Conservation (phyloP, 805 yeast genomes). For the Tetrapisispora pingtungensis region DNA sequence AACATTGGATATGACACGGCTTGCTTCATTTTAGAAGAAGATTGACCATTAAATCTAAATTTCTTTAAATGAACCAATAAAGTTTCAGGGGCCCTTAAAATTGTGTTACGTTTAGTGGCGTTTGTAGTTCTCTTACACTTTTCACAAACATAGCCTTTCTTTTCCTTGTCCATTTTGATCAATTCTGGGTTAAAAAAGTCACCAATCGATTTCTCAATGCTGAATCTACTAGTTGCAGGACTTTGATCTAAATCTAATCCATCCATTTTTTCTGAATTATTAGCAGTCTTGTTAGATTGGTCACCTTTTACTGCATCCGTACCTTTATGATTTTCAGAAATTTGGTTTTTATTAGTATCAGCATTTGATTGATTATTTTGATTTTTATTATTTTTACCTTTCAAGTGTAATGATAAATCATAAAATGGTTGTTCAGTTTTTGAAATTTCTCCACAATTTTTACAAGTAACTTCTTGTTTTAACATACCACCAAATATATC, state of each 20-base stretch:
- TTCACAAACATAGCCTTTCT: slow-evolving; percentile 80
- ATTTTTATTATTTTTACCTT: slow-evolving; percentile 33
- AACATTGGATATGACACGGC: slow-evolving; percentile 71
- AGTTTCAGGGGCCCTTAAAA: slow-evolving; percentile 80
- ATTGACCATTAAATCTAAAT: slow-evolving; percentile 75
- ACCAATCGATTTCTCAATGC: slow-evolving; percentile 62
- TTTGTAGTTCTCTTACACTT: slow-evolving; percentile 67
- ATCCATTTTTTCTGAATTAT: neutral
- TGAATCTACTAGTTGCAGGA: slow-evolving; percentile 32
- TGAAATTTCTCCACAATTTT: slow-evolving; percentile 69
- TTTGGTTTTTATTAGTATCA: neutral
- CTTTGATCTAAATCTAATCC: neutral
- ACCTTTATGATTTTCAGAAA: too few relatives aligned
- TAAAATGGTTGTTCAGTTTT: slow-evolving; percentile 88
- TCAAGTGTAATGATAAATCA: slow-evolving; percentile 77
- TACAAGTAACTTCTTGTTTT: slow-evolving; percentile 77
- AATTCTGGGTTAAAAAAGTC: slow-evolving; percentile 81
- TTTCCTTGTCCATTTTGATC: slow-evolving; percentile 59
- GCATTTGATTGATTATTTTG: slow-evolving; percentile 4
- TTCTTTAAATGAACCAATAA: slow-evolving; percentile 80
- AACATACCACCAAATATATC: slow-evolving; percentile 91
- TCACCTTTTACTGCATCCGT: neutral
- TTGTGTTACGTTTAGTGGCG: slow-evolving; percentile 66
- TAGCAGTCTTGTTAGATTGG: too few relatives aligned
- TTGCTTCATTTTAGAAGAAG: slow-evolving; percentile 79